Base-by-base conservation (phyloP, 768 basidiomycete species). In the Coprinellus micaceus region DNA sequence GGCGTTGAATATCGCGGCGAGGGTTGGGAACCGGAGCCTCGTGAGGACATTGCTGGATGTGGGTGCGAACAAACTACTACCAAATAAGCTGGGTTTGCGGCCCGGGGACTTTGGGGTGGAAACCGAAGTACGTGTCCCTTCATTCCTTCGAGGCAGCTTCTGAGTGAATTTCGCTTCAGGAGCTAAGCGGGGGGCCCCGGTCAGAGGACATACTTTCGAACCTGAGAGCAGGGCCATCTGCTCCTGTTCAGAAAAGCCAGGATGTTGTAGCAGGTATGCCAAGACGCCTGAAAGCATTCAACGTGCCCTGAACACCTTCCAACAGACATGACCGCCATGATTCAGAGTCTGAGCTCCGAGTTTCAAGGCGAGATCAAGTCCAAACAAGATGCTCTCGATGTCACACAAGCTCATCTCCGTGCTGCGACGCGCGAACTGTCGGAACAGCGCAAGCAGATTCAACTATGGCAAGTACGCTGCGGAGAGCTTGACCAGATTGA, bases 21-120 rank as follows among this genome's bases (percentile, higher is more conserved):
- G 96, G 54, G 89, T 98, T 1, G 97, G 97, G 1, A 97, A 94
- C 68, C 78, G 89, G 59, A 86, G 88, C 58, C 69, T 98, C 57
- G 94, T 98, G 13, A 78, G 88, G 63, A 87, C 92, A 2, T 70
- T 98, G 62, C 64, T 99, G 57, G 95, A 97, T 64, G 91, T 94
- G 7, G 94, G 94, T 12, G 97, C 96, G 4, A 96, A 98, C 70
- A 84, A 89, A 61, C 81, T 84, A 63, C 76, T 91, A 58, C 82
- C 88, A 19, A 99, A 99, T 72, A 98, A 98, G 67, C 76, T 99
- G 43, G 97, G 97, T 3, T 72, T 99, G 65, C 81, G 91, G 52
- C 91, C 97, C 2, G 92, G 88, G 7, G 97, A 99, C 69, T 99
- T 95, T 66, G 97, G 97, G 17, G 84, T 98, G 3, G 93, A 95